Conservation (phyloP, 2,329 filamentous ascomycete genomes). For the Parastagonospora avenae region DNA sequence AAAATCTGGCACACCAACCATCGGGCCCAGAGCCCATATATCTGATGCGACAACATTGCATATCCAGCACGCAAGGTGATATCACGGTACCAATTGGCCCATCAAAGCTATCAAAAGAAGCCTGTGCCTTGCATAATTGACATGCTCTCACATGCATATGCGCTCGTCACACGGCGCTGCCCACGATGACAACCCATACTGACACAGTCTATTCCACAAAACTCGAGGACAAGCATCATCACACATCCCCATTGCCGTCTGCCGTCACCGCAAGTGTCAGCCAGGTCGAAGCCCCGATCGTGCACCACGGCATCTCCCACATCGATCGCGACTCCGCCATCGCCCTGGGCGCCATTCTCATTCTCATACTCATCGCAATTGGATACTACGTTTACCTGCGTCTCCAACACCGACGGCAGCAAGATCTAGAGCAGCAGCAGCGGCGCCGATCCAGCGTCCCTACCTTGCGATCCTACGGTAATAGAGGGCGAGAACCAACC, state of each 20-base stretch:
- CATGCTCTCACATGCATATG: neutral
- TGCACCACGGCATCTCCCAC: neutral
- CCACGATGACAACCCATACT: neutral
- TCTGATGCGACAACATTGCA: neutral
- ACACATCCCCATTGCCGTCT: neutral
- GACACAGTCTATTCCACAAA: neutral
- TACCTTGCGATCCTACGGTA: neutral
- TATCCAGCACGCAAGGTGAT: neutral
- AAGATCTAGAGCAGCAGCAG: neutral
- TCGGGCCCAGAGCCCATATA: neutral
- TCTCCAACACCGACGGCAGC: neutral
- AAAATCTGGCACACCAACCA: constrained; percentile 2
- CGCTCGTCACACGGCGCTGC: neutral
- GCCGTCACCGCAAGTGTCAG: neutral
- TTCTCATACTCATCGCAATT: constrained; percentile 2
- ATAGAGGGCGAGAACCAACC: neutral
- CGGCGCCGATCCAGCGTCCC: neutral
- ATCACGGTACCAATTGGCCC: neutral
- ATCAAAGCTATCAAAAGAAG: neutral
- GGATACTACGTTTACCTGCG: neutral
- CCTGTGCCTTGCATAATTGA: neutral
- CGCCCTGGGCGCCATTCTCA: constrained; percentile 11
- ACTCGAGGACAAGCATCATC: neutral
- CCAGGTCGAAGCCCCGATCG: neutral
- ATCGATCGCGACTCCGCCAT: constrained; percentile 16